Base-by-base conservation (phyloP, 768 basidiomycete genomes). In the Serendipita vermifera region DNA sequence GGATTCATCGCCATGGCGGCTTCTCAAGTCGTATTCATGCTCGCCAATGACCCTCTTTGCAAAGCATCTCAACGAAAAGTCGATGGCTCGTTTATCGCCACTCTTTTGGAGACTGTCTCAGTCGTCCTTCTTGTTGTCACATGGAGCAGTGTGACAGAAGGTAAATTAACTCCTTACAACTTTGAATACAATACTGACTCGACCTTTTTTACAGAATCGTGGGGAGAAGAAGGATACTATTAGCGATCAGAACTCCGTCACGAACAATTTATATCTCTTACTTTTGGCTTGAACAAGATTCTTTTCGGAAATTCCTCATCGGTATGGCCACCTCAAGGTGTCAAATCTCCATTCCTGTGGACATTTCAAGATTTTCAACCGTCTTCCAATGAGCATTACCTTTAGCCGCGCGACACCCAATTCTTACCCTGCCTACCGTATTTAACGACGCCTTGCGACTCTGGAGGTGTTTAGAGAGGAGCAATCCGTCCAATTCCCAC, bases 141-240 rank as follows among this genome's bases (percentile, higher is more conserved):
- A n/a, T 94, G 92, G 92, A 74, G 74, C 68, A 82, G 82, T 66
- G 88, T 92, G 57, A 92, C 90, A 15, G 90, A 93, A 80, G 87
- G 87, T 82, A 57, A 51, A 77, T 71, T 3, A 7, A 55, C 17
- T 31, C 15, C 9, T 22, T 9, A 5, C n/a, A 9, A 7, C 11
- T 22, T 11, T 26, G 11, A n/a, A n/a, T n/a, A 4, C 9, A n/a
- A 11, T 15, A 29, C 9, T 13, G 46, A n/a, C 9, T 26, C 17
- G 32, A 4, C 9, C 4, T 29, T 24, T 31, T 7, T 27, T n/a
- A 22, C 29, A 51, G 46, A 51, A 51, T 24, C 46, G 32, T 51
- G 46, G 46, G 46, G 46, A 29, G 46, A 51, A 9, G 46, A 51
- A 22, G 17, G 22, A 7, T 51, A 51, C 29, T 51, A 51, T 31